Evolutionary conservation across 169 alveolate species (phyloP).

Genomic region (Amoebophrya sp.): DNA sequence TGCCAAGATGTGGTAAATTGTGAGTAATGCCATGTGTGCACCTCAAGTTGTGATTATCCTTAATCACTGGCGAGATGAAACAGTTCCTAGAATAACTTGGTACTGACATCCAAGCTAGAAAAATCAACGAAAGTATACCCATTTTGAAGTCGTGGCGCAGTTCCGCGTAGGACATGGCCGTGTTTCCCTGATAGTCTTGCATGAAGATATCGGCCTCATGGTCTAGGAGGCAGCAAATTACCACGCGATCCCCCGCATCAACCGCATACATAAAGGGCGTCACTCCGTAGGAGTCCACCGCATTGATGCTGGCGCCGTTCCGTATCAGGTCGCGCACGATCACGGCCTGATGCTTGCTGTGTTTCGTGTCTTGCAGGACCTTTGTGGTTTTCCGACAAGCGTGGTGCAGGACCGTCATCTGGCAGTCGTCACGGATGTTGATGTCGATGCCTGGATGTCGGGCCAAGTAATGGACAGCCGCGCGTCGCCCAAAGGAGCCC

Average conservation of each 20-base stretch:
- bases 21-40: no score
- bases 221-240: no score
- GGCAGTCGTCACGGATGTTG: not conserved
- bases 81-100: not conserved
- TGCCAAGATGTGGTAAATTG: no score
- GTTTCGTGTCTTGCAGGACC: not conserved
- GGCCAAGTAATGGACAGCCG: not conserved
- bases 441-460: not conserved
- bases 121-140: not conserved
- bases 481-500: not conserved
- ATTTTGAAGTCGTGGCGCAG: not conserved
- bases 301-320: not conserved
- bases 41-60: no score
- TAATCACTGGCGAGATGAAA: not conserved
- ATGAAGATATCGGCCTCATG: not conserved
- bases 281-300: not conserved
- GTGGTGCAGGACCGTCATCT: not conserved
- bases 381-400: not conserved
- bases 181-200: not conserved
- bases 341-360: not conserved
- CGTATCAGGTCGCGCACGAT: not conserved
- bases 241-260: not conserved
- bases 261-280: not conserved
- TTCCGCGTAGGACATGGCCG: not conserved
- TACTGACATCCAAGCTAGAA: not conserved